Base-by-base conservation (phyloP, 129 eudicot species). In the Scalesia atractyloides region DNA sequence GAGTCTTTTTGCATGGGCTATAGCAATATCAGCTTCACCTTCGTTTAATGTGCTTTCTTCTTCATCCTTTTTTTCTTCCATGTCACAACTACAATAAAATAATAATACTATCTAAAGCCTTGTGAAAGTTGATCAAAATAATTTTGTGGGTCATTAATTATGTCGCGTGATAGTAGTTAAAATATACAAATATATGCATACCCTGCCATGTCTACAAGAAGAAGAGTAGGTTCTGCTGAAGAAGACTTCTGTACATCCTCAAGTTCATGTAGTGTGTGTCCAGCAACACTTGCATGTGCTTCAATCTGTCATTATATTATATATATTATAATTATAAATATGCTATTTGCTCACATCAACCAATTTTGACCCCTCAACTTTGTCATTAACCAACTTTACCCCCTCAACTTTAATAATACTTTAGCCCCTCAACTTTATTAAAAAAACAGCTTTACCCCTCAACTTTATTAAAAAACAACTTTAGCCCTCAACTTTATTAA, bases 1-100 rank as follows among this genome's bases (percentile, higher is more conserved):
- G 30, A 94, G 94, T 81, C 97, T 84, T 89, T 72, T 90, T 7
- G 99, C 96, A 81, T 94, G 99, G 73, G 96, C 88, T 20, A 94
- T 85, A 58, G 99, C 91, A 73, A 94, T 96, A 59, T 85, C 89
- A 72, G 99, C 97, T 86, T 94, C 99, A 52, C 99, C 99, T 72
- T 94, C 99, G 54, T 94, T 94, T 63, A 94, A 54, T 9, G 97
- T 94, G 84, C 99, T 94, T 66, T 90, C 99, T 86, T 94, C 99
- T 78, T 88, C 99, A 78, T 94, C 99, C 80, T 90, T 94, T 79
- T 94, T 94, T 81, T 94, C 99, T 70, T 94, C 99, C 99, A 94
- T 88, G 66, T 94, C 97, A 80, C 97, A 94, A 10, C 99, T 94
- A 68, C 54, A 72, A 60, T 17, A 53, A 12, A 34, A 13, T 65